Percentiles rank a stretch among this genome's conserved stretches.
These are phyloP conservation scores for Hypoxylon cercidicola DNA, from an alignment of 495 filamentous ascomycete species.

Conservation along the genomic window DNA sequence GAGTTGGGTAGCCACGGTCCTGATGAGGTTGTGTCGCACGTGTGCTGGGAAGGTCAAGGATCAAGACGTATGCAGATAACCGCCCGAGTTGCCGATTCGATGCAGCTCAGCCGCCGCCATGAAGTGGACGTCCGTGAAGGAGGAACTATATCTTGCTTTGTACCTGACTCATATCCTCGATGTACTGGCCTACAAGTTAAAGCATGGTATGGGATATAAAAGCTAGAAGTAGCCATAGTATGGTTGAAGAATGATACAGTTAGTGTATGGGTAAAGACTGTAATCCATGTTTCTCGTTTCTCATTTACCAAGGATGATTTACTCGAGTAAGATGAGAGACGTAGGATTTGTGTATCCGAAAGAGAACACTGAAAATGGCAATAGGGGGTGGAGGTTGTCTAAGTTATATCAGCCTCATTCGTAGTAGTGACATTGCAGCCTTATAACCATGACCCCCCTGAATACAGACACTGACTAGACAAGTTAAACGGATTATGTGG, in stretches of 20 bases:
- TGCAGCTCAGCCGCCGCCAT: constrained; percentile 29
- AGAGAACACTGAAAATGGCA: not conserved
- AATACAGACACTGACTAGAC: not conserved
- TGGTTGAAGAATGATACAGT: no score
- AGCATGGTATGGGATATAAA: no score
- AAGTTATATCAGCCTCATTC: not conserved
- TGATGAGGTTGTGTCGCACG: constrained; percentile 38
- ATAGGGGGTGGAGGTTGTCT: not conserved
- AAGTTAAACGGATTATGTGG: not conserved
- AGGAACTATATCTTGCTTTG: no score
- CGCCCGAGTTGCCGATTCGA: constrained; percentile 38
- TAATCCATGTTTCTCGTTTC: no score
- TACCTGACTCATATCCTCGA: no score
- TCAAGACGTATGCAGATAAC: constrained; percentile 40
- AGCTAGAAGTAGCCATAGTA: no score
- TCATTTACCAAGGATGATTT: no score
- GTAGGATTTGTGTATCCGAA: not conserved
- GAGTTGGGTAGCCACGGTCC: constrained; percentile 7
- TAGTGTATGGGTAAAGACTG: no score
- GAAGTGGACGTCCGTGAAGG: not conserved
- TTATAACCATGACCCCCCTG: not conserved
- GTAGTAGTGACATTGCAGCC: not conserved
- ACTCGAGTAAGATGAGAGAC: not conserved
- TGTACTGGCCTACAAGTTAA: no score
- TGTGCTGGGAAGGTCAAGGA: constrained; percentile 30